phyloP scores from a whole-genome alignment of 306 rosid genomes.

The Casuarina glauca region DNA sequence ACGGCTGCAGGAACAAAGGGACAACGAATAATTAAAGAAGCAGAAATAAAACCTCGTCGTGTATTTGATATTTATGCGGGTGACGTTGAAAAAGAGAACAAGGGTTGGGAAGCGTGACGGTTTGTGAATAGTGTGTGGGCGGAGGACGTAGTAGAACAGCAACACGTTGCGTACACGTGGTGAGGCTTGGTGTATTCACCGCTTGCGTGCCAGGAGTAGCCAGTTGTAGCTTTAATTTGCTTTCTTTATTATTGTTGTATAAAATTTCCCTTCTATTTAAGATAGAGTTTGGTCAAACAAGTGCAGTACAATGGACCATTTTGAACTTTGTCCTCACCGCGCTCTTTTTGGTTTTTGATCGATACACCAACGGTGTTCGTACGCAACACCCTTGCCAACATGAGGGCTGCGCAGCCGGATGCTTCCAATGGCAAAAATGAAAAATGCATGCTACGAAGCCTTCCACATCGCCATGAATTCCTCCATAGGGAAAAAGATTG shows the following conservation, averaged over 20 bases:
- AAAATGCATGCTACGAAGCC: no score
- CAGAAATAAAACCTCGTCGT: background rate
- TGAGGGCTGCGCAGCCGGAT: no score
- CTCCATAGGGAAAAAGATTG: no score
- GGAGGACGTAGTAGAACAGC: background rate
- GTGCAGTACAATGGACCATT: background rate
- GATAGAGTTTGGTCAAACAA: background rate
- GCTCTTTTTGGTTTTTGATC: background rate
- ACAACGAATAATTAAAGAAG: background rate
- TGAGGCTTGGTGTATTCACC: background rate
- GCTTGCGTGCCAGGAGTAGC: background rate
- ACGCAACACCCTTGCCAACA: no score
- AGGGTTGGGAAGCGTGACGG: conserved; percentile 16
- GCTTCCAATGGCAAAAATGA: no score
- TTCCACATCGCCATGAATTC: no score
- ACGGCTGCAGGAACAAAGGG: background rate
- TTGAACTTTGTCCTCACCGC: background rate
- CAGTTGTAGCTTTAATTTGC: background rate
- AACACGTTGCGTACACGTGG: conserved; percentile 28
- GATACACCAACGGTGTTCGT: background rate
- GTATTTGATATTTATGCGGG: background rate
- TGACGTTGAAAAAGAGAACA: conserved; percentile 6
- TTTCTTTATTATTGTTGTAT: rapidly evolving
- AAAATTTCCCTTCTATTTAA: background rate
- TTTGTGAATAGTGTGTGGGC: conserved; percentile 7